These are phyloP conservation scores for Rhynchosporium agropyri DNA, from an alignment of 2,329 filamentous ascomycete species.

Conservation along the genomic window DNA sequence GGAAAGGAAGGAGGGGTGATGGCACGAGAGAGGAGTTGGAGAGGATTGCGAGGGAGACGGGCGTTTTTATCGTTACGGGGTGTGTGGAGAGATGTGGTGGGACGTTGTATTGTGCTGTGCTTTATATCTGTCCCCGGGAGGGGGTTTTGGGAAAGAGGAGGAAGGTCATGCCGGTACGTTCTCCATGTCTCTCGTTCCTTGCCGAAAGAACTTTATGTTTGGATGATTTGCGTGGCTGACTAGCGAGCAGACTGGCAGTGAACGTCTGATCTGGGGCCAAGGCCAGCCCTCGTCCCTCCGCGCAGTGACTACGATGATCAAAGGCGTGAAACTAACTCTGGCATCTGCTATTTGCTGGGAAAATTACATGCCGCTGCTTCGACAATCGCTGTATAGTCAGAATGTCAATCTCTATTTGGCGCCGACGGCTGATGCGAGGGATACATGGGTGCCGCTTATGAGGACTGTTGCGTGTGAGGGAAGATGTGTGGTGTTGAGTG, in stretches of 20 bases:
- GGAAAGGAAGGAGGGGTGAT: constrained; percentile 46
- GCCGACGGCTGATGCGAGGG: constrained; percentile 82
- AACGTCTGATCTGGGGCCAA: constrained; percentile 87
- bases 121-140: constrained; percentile 76
- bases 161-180: constrained; percentile 81
- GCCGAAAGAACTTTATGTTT: neutral
- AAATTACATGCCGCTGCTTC: constrained; percentile 89
- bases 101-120: constrained; percentile 78
- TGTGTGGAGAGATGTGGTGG: constrained; percentile 80
- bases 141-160: constrained; percentile 82
- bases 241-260: constrained; percentile 63
- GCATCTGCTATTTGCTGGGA: constrained; percentile 95
- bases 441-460: constrained; percentile 83
- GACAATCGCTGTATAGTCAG: constrained; percentile 82
- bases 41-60: constrained; percentile 71
- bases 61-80: constrained; percentile 80
- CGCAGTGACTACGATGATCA: constrained; percentile 78
- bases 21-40: constrained; percentile 83
- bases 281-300: constrained; percentile 77
- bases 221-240: constrained; percentile 14
- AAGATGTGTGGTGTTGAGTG: constrained; percentile 80
- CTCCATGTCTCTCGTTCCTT: no score
- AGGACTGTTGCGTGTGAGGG: constrained; percentile 80
- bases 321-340: constrained; percentile 77
- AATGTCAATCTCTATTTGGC: constrained; percentile 92